Conservation (phyloP, 2,329 filamentous ascomycete species). For the Thielaviopsis musarum region DNA sequence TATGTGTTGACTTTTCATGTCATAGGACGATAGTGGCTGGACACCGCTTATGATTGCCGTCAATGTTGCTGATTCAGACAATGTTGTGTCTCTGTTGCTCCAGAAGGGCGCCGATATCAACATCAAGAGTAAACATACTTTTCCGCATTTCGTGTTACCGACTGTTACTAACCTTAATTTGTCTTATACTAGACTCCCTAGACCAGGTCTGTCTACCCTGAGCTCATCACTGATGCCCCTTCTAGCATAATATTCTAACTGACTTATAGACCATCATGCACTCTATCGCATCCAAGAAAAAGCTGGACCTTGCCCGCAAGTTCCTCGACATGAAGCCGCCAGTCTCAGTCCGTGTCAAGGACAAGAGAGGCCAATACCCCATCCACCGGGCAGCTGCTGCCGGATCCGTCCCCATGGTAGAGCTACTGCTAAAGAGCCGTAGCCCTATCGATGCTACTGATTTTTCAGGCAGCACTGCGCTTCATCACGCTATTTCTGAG, state of each 20-base stretch:
- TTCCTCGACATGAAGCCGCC: constrained; percentile 54
- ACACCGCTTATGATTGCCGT: constrained; percentile 71
- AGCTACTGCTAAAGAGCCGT: constrained; percentile 55
- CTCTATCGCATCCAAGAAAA: constrained; percentile 79
- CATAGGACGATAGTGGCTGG: constrained; percentile 61
- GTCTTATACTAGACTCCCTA: constrained; percentile 36
- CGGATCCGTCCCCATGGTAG: constrained; percentile 76
- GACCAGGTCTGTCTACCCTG: constrained; percentile 35
- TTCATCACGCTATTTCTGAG: constrained; percentile 77
- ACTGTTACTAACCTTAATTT: constrained; percentile 12
- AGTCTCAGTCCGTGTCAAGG: constrained; percentile 64
- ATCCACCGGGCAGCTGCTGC: constrained; percentile 84
- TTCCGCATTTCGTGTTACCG: not conserved
- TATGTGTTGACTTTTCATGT: too few species aligned
- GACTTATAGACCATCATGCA: constrained; percentile 60
- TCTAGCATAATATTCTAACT: not conserved
- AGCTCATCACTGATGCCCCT: not conserved
- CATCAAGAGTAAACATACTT: constrained; percentile 40
- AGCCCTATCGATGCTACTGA: constrained; percentile 79
- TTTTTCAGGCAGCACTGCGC: constrained; percentile 63
- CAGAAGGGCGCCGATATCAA: constrained; percentile 55
- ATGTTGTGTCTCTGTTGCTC: constrained; percentile 50
- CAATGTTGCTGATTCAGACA: constrained; percentile 55
- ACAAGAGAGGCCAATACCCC: constrained; percentile 75
- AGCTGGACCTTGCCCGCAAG: constrained; percentile 62